Evolutionary conservation across 768 basidiomycete genomes (phyloP), one percentile per base, ranked within the genome.

Genomic region (Suillus alpinus): DNA sequence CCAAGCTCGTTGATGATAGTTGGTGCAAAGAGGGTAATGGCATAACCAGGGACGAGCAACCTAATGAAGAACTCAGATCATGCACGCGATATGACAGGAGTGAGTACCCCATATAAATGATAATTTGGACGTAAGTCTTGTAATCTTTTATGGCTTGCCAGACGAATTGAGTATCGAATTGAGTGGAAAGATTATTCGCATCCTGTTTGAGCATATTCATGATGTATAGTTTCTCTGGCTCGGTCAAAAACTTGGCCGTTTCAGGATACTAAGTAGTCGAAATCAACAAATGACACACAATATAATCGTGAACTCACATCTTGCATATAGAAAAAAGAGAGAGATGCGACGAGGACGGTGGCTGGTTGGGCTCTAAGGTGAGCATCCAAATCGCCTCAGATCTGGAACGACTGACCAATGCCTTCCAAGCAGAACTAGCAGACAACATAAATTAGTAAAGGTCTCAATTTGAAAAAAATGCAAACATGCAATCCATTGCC

Each of bases 201-300:
- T 84, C 83, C 53, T 77, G 75, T 63, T 76, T 78, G 56, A 84
- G 66, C 74, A 80, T 70, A 16, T 75, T 60, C 8, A 78, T 57
- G 5, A 84, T 68, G 52, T 71, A 65, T 44, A 56, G 61, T 51
- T 76, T 77, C 64, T 87, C 85, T 3, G 65, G 57, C 5, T 77
- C 73, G 9, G 76, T 80, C 59, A 86, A 70, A 73, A 86, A 87
- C 20, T 71, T 76, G 18, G 85, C 85, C 1, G 85, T 87, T 63
- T 81, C 80, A 32, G 85, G 84, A 68, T 82, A 85, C 81, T 83
- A 59, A 41, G 1, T 18, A 10, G 53, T 14, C 14, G 20, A 5
- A 39, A 20, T 34, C 6, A 6, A 41, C 41, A 36, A 46, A 31
- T 18, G 18, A 18, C 23, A 39, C 6, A 16, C 34, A 51, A 53